Evolutionary conservation across 768 basidiomycete genomes (phyloP).

Genomic region (Mycena amicta): DNA sequence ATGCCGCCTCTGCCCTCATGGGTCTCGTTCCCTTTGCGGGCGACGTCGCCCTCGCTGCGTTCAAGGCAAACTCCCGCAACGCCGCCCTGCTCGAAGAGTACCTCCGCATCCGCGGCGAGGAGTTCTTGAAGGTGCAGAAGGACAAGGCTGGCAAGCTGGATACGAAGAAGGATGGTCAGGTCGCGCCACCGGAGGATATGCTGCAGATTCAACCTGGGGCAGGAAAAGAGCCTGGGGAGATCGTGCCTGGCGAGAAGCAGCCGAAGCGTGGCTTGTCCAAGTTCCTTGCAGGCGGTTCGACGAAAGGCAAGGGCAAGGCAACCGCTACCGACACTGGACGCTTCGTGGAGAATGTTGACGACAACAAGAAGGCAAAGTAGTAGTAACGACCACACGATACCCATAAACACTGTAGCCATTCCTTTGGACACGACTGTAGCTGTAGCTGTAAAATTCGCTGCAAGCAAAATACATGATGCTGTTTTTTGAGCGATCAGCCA

Average conservation of each 20-base stretch:
- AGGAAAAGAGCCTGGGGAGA: conserved; percentile 43
- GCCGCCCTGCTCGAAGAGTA: conserved; percentile 86
- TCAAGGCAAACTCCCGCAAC: conserved; percentile 89
- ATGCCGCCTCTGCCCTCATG: conserved; percentile 63
- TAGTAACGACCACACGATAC: background rate
- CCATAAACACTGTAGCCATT: background rate
- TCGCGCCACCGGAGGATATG: conserved; percentile 32
- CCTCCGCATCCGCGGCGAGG: conserved; percentile 75
- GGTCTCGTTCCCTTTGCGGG: conserved; percentile 75
- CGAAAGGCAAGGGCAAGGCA: background rate
- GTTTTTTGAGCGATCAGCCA: too few species aligned
- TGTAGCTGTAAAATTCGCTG: too few species aligned
- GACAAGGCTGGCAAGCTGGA: conserved; percentile 31
- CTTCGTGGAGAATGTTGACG: conserved; percentile 18
- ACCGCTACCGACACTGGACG: conserved; percentile 3
- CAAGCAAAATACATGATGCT: background rate
- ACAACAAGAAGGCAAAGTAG: background rate
- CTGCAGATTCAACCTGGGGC: conserved; percentile 58
- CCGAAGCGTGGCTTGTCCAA: conserved; percentile 16
- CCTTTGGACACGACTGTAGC: too few species aligned
- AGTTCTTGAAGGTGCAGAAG: conserved; percentile 57
- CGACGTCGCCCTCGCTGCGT: conserved; percentile 74
- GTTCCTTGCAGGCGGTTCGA: conserved; percentile 6
- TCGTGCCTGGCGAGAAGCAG: conserved; percentile 26
- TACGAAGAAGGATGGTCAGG: conserved; percentile 19